Base-by-base conservation (phyloP, 805 yeast species). In the Zygosaccharomyces lentus region DNA sequence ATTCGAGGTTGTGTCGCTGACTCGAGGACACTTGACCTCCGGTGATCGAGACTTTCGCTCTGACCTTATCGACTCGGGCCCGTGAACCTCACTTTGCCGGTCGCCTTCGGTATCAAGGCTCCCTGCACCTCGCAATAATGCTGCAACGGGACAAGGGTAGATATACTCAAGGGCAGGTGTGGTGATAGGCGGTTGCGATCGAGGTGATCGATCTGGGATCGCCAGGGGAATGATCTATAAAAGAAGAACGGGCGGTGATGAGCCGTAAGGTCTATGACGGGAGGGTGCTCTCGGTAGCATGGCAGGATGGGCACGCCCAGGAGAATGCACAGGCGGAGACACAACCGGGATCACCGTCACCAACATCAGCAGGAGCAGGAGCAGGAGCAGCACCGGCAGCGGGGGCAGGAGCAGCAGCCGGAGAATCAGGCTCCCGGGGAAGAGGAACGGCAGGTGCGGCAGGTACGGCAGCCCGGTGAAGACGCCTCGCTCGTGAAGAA, bases 121-220 rank as follows among this genome's bases (percentile, higher is more conserved):
- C 34, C 41, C 31, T 38, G 34, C 41, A 30, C 31, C 24, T 27
- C 24, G 24, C n/a, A 15, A 38, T 38, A 17, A 26, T 38, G 31
- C 41, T 38, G 31, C 15, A 38, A 38, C 31, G 34, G 41, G 41
- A 38, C 24, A 38, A 38, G 32, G 31, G 24, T n/a, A 24, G 9
- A 13, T 15, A 16, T 13, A 4, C n/a, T 16, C 7, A 29, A 27
- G 41, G 41, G 15, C 26, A 38, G 31, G 41, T 23, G 41, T 38
- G 41, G 41, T 38, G 41, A 34, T 26, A 27, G 41, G 41, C 41
- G 26, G 41, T 38, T 38, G 41, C 41, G 41, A 26, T 36, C 39
- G 39, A 23, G 21, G 27, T 23, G 39, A 38, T 38, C 34, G 41
- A 38, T 15, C 34, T 35, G 26, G 26, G 13, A 15, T 10, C n/a